Percentiles rank a stretch among this genome's conserved stretches.
Evolutionary conservation across 1,284 basidiomycete species (phyloP).

Genomic region (Cystobasidium sp.): DNA sequence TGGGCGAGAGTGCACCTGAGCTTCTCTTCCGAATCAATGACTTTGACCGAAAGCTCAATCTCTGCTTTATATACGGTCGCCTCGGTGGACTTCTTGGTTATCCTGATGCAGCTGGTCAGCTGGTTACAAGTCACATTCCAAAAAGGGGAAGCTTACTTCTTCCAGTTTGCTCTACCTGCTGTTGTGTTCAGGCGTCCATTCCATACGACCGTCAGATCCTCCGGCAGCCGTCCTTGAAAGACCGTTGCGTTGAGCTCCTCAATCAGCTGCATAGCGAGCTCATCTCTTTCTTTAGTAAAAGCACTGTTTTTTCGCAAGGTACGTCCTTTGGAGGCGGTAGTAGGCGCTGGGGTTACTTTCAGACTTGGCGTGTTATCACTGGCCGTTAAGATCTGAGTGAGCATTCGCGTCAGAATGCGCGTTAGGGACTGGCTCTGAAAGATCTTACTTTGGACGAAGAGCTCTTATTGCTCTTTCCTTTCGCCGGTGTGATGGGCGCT

Average conservation of each 20-base stretch:
- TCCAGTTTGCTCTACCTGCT: slow-evolving; percentile 75
- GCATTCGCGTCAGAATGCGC: too few relatives aligned
- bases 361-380: too few relatives aligned
- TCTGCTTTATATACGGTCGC: slow-evolving; percentile 52
- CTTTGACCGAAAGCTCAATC: slow-evolving; percentile 76
- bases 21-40: slow-evolving; percentile 73
- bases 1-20: slow-evolving; percentile 78
- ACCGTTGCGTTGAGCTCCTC: slow-evolving; percentile 31
- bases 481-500: too few relatives aligned
- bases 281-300: slow-evolving; percentile 24
- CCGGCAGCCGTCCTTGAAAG: slow-evolving; percentile 60
- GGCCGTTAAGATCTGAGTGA: too few relatives aligned
- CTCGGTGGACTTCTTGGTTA: background rate
- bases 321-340: background rate
- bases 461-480: too few relatives aligned
- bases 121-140: background rate
- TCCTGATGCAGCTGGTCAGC: slow-evolving; percentile 51
- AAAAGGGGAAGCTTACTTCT: slow-evolving; percentile 61
- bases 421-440: too few relatives aligned
- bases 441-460: too few relatives aligned
- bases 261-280: slow-evolving; percentile 25
- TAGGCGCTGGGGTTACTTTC: background rate
- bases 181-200: slow-evolving; percentile 72
- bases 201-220: slow-evolving; percentile 70
- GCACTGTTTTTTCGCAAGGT: background rate